Conservation (phyloP, 2,329 filamentous ascomycete species). For the Didymella sp. region DNA sequence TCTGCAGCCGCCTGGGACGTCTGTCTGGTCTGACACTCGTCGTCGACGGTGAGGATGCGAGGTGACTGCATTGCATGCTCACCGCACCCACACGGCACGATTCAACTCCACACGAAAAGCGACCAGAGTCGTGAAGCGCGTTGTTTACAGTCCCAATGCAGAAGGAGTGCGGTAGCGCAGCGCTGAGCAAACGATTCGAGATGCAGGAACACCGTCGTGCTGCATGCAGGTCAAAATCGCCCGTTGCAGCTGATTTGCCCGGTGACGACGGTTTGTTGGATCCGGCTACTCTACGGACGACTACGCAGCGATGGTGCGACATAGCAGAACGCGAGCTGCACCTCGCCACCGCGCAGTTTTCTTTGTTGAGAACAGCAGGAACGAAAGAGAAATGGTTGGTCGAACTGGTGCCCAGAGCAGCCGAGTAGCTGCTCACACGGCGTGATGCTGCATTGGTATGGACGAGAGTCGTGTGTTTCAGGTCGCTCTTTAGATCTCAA, state of each 20-base stretch:
- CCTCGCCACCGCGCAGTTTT: slow-evolving; percentile 26
- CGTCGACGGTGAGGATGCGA: slow-evolving; percentile 13
- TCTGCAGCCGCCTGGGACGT: slow-evolving; percentile 26
- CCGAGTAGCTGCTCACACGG: slow-evolving; percentile 17
- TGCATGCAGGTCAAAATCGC: slow-evolving; percentile 17
- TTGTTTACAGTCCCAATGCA: slow-evolving; percentile 25
- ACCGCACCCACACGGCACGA: slow-evolving; percentile 7
- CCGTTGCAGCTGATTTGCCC: slow-evolving; percentile 44
- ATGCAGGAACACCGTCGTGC: slow-evolving; percentile 41
- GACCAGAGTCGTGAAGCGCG: slow-evolving; percentile 16
- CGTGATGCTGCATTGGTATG: slow-evolving; percentile 18
- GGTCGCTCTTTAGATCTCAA: slow-evolving; percentile 3
- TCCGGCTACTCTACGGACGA: slow-evolving; percentile 30
- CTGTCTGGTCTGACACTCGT: slow-evolving; percentile 18
- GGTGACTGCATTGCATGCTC: slow-evolving; percentile 28
- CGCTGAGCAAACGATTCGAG: slow-evolving; percentile 26
- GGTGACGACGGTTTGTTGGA: slow-evolving; percentile 29
- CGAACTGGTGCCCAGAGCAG: slow-evolving; percentile 29
- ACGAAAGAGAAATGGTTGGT: slow-evolving; percentile 22
- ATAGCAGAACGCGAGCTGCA: slow-evolving; percentile 36
- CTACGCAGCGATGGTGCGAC: slow-evolving; percentile 46
- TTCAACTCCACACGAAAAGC: slow-evolving; percentile 16
- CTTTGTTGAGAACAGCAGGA: slow-evolving; percentile 7
- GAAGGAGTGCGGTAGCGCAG: slow-evolving; percentile 23
- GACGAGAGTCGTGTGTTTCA: slow-evolving; percentile 36